Conservation (phyloP, 345 rosid genomes). For the Murraya koenigii region DNA sequence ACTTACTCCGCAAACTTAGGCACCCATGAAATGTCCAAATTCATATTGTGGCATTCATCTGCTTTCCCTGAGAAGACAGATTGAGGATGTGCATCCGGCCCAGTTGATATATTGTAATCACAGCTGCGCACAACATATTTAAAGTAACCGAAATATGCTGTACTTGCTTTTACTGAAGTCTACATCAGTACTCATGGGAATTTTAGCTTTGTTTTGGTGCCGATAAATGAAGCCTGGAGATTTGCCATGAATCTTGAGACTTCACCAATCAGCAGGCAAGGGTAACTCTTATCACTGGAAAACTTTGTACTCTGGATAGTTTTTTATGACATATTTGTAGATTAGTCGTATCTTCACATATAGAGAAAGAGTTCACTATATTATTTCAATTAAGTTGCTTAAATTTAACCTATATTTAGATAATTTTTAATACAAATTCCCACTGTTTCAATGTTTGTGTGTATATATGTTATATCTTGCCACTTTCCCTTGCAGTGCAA, state of each 20-base stretch:
- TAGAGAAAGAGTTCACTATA: neutral
- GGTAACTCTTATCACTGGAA: neutral
- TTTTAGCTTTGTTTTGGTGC: neutral
- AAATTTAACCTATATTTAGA: neutral
- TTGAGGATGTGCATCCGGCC: neutral
- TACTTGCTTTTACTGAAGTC: neutral
- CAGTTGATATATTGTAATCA: neutral
- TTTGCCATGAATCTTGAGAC: neutral
- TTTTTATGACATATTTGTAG: neutral
- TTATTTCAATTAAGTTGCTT: neutral
- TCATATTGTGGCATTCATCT: neutral
- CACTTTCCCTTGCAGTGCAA: neutral
- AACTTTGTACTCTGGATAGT: too few species aligned
- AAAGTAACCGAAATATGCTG: too few species aligned
- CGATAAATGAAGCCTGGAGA: neutral
- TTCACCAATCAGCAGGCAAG: neutral
- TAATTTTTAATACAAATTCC: neutral
- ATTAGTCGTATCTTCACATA: neutral
- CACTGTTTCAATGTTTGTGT: neutral
- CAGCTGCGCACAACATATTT: neutral
- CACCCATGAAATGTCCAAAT: neutral
- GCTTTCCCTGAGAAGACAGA: neutral
- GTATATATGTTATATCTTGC: too few species aligned
- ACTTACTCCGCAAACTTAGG: conserved; percentile 40
- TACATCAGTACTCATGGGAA: neutral